Evolutionary conservation across 2,329 filamentous ascomycete species (phyloP).

Genomic region (Cercospora zeina): DNA sequence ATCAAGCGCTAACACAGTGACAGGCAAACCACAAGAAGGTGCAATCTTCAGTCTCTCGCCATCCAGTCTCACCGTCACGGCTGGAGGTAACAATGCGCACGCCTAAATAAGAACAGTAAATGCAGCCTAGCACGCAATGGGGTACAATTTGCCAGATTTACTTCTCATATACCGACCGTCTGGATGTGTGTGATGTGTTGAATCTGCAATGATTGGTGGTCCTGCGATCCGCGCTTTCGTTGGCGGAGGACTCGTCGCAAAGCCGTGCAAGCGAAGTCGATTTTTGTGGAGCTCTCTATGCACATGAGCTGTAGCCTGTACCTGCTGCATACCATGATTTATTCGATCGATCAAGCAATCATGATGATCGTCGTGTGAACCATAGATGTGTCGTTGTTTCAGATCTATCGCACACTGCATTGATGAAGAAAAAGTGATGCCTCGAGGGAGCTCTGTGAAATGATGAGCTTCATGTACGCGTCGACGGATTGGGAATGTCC

Average conservation of each 20-base stretch:
- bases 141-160: background rate
- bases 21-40: constrained; percentile 37
- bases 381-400: background rate
- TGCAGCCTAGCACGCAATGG: background rate
- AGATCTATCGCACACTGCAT: background rate
- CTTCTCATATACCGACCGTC: background rate
- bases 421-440: too few species aligned
- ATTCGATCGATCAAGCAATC: background rate
- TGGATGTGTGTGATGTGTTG: constrained; percentile 10
- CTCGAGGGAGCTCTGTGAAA: background rate
- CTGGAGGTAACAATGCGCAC: constrained; percentile 38
- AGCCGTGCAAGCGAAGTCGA: constrained; percentile 3
- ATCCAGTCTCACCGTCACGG: constrained; percentile 33
- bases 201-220: constrained; percentile 8
- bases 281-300: constrained; percentile 3
- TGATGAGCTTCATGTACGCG: background rate
- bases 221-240: background rate
- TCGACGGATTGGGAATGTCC: background rate
- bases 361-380: background rate
- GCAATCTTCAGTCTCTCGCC: constrained; percentile 38
- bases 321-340: background rate
- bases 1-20: constrained; percentile 10
- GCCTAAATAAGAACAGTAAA: background rate
- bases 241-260: constrained; percentile 5
- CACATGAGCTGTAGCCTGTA: background rate